Conservation (phyloP, 2,329 filamentous ascomycete genomes). For the Fusarium devonianum region DNA sequence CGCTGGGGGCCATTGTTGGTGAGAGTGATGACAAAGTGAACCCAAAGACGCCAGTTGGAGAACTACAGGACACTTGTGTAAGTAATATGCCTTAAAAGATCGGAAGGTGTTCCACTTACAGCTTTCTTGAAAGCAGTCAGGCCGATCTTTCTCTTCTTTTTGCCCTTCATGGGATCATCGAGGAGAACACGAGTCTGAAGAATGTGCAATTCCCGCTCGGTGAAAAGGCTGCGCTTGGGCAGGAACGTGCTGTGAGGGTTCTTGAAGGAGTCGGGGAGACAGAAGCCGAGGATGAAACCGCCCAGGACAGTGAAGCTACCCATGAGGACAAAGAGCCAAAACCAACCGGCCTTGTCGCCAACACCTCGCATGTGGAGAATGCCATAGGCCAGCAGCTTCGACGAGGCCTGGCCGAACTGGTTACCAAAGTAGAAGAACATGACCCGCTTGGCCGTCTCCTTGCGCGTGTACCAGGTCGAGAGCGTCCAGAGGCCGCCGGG, state of each 20-base stretch:
- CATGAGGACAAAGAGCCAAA: slow-evolving; percentile 63
- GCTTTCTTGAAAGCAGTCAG: slow-evolving; percentile 54
- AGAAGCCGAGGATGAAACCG: slow-evolving; percentile 52
- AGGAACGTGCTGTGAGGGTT: slow-evolving; percentile 53
- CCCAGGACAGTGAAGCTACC: slow-evolving; percentile 58
- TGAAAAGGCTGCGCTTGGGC: slow-evolving; percentile 47
- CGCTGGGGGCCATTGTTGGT: slow-evolving; percentile 57
- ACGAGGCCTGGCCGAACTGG: slow-evolving; percentile 53
- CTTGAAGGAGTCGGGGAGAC: slow-evolving; percentile 54
- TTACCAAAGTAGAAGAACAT: slow-evolving; percentile 65
- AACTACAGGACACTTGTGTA: slow-evolving; percentile 44
- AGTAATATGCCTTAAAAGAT: neutral
- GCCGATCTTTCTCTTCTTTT: slow-evolving; percentile 58
- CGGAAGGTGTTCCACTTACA: slow-evolving; percentile 36
- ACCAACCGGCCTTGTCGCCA: slow-evolving; percentile 59
- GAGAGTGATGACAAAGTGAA: slow-evolving; percentile 59
- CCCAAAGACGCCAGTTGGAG: slow-evolving; percentile 59
- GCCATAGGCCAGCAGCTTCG: slow-evolving; percentile 52
- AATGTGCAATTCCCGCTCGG: slow-evolving; percentile 51
- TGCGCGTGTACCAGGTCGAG: slow-evolving; percentile 62
- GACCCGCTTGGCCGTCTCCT: slow-evolving; percentile 60
- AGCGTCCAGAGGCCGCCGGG: slow-evolving; percentile 60
- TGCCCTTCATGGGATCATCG: slow-evolving; percentile 55
- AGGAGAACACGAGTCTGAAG: slow-evolving; percentile 51
- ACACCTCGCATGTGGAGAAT: slow-evolving; percentile 59